A percentile compares a stretch with the other conserved stretches of the same genome.
Evolutionary conservation across 1,284 basidiomycete species (phyloP).

Genomic region (Ustilago curta): DNA sequence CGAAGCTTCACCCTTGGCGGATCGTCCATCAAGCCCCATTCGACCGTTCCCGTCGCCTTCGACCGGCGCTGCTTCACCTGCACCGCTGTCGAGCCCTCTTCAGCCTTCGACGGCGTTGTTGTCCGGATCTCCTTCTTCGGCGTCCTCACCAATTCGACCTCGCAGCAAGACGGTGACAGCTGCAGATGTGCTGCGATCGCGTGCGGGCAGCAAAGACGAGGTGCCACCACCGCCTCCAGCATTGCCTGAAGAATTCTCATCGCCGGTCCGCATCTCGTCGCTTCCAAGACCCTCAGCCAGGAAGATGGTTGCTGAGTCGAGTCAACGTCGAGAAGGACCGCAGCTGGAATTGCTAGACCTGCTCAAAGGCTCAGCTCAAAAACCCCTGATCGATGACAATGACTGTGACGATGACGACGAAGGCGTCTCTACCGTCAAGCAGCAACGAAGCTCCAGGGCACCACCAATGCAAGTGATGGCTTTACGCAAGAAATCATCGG

Average conservation of each 20-base stretch:
- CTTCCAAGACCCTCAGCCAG: conserved; percentile 6
- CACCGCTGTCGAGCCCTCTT: conserved; percentile 19
- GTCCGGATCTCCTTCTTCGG: conserved; percentile 6
- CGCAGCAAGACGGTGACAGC: conserved; percentile 40
- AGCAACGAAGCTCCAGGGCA: neutral
- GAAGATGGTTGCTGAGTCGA: conserved; percentile 29
- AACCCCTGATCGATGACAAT: neutral
- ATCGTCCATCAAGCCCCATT: neutral
- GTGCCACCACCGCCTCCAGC: neutral
- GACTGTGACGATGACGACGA: conserved; percentile 10
- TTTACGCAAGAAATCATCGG: conserved; percentile 18
- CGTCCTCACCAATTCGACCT: conserved; percentile 20
- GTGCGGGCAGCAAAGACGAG: conserved; percentile 1
- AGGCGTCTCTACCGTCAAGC: conserved; percentile 14
- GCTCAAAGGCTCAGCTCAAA: conserved; percentile 14
- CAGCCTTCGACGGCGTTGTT: conserved; percentile 8
- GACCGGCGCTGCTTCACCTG: neutral
- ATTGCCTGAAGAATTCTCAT: conserved; percentile 7
- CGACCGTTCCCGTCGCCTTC: neutral
- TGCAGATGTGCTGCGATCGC: conserved; percentile 26
- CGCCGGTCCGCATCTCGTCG: conserved; percentile 18
- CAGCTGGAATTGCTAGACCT: conserved; percentile 25
- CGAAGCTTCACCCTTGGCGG: conserved; percentile 7
- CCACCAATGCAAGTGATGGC: neutral
- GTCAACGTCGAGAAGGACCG: conserved; percentile 31